A percentile compares a stretch with the other conserved stretches of the same genome.
These are phyloP conservation scores for Globisporangium perplexum DNA, from an alignment of 352 stramenopile genomes.

Conservation along the genomic window DNA sequence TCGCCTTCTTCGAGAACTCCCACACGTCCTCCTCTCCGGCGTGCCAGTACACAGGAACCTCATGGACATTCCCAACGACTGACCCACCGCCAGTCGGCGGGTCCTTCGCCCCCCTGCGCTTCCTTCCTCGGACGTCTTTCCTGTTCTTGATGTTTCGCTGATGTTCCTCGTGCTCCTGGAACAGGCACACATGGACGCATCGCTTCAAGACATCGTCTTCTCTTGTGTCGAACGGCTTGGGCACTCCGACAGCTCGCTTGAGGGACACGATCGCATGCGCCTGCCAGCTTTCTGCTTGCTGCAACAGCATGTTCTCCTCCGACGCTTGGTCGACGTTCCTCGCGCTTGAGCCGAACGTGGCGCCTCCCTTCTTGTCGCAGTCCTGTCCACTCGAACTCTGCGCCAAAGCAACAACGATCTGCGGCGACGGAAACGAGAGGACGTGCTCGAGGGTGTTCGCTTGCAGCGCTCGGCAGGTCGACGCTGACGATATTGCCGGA, in stretches of 20 bases:
- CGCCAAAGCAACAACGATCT: conserved; percentile 51
- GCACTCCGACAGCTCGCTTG: conserved; percentile 61
- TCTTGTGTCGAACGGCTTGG: conserved; percentile 70
- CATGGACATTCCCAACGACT: conserved; percentile 71
- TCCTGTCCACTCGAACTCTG: conserved; percentile 17
- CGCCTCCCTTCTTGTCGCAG: not conserved
- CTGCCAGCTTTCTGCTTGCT: conserved; percentile 46
- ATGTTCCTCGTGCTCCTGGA: conserved; percentile 49
- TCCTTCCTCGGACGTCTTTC: not conserved
- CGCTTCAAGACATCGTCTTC: conserved; percentile 75
- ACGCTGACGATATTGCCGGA: conserved; percentile 51
- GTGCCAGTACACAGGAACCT: conserved; percentile 72
- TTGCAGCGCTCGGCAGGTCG: conserved; percentile 38
- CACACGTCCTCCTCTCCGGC: conserved; percentile 69
- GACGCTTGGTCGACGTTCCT: conserved; percentile 3
- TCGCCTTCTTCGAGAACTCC: conserved; percentile 74
- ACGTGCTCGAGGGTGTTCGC: conserved; percentile 62
- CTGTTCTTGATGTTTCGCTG: conserved; percentile 2
- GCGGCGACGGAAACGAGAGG: conserved; percentile 64
- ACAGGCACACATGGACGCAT: conserved; percentile 75
- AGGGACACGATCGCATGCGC: conserved; percentile 70
- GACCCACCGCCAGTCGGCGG: conserved; percentile 17
- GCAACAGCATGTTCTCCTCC: conserved; percentile 35
- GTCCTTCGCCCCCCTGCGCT: not conserved
- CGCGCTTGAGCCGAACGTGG: not conserved